These are phyloP conservation scores for Yamadazyma oceani DNA, from an alignment of 1,139 yeast species.

Conservation along the genomic window DNA sequence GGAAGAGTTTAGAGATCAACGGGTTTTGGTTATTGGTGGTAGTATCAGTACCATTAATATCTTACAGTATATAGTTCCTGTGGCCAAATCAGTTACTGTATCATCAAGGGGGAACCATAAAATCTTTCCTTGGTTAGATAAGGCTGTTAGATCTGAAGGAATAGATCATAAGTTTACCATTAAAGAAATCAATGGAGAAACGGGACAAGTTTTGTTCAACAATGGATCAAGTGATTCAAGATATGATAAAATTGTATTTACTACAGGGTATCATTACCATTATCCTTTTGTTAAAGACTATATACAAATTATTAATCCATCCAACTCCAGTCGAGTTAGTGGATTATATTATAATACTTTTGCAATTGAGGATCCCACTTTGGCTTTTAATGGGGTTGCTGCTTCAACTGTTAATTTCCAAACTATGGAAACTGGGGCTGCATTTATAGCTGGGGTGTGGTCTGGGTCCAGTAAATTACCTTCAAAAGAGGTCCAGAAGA, in stretches of 20 bases:
- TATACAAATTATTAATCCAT: constrained; percentile 25
- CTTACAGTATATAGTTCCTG: constrained; percentile 49
- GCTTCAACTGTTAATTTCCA: constrained; percentile 42
- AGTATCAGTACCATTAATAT: constrained; percentile 51
- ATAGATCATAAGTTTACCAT: constrained; percentile 32
- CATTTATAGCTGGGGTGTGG: constrained; percentile 51
- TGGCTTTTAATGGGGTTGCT: constrained; percentile 41
- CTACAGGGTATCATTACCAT: constrained; percentile 42
- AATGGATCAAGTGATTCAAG: constrained; percentile 27
- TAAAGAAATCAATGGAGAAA: constrained; percentile 23
- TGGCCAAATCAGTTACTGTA: constrained; percentile 36
- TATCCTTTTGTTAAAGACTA: constrained; percentile 29
- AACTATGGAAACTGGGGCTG: constrained; percentile 43
- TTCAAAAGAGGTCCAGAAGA: constrained; percentile 25
- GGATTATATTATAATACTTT: constrained; percentile 43
- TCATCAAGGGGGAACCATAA: constrained; percentile 35
- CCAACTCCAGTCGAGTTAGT: constrained; percentile 28
- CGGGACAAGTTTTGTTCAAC: constrained; percentile 26
- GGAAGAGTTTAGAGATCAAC: constrained; percentile 41
- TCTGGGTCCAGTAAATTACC: constrained; percentile 30
- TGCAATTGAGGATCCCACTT: constrained; percentile 40
- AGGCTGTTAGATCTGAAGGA: constrained; percentile 39
- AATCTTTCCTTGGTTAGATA: constrained; percentile 32
- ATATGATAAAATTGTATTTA: constrained; percentile 31
- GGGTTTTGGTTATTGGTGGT: constrained; percentile 51